Evolutionary conservation across 148 eudicot species (phyloP), one percentile per base, ranked within the genome.

Genomic region (Silene latifolia): DNA sequence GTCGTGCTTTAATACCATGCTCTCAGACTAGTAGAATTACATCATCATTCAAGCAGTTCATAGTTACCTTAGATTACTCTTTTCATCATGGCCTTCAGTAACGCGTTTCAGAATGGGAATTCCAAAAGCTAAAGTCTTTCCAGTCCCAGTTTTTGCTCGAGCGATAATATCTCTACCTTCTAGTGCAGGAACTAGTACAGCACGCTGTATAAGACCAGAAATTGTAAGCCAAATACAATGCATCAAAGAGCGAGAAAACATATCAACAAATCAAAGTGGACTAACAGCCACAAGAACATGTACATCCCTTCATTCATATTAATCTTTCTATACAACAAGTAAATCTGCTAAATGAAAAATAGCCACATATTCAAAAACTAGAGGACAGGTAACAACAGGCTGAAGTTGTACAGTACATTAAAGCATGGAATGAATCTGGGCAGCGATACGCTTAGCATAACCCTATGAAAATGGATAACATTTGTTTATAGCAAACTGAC

Each of bases 131-230:
- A 95, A 75, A 57, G 98, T 95, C 81, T 95, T 95, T 74, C 98
- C 98, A 6, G 98, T 95, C 76, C 98, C 98, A 7, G 98, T 95
- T 86, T 95, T 95, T 76, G 98, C 97, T 76, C 98, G 93, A 66
- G 92, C 98, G 80, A 95, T 95, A 72, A 95, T 63, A 76, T 92
- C 97, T 54, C 87, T 82, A 29, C 98, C 96, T 83, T 90, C 91
- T 76, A 87, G 42, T 39, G 98, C 91, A 44, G 96, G 96, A 69
- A 84, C 69, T 72, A 90, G 63, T 48, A 90, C 98, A 75, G 98
- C 93, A 79, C 98, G 86, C 98, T 92, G 76, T 72, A 84, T 59
- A 12, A 47, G 7, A 65, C 12, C 25, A 70, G 72, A 19, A 51
- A 19, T 27, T 13, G 9, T 68, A 14, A 77, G 42, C 35, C 46